Base-by-base conservation (phyloP, 805 yeast species). In the Scheffersomyces ergatensis region DNA sequence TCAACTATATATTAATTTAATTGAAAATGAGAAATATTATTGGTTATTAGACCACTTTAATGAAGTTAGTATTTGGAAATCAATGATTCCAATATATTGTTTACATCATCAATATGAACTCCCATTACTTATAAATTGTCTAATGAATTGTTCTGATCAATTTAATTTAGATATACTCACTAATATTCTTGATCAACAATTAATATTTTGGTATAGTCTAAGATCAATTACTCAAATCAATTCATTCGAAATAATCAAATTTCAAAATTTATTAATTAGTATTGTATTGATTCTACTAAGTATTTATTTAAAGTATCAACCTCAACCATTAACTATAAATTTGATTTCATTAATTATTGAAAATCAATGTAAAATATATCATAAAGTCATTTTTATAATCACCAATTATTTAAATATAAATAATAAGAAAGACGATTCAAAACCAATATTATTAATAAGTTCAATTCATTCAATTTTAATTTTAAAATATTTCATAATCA, bases 41-140 rank as follows among this genome's bases (percentile, higher is more conserved):
- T 66, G 72, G 72, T 34, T 69, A 8, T 49, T 69, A 16, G 75
- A 69, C 47, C 44, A 69, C 20, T 67, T 66, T 42, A 69, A 69
- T 37, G 72, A 63, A n/a, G 42, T 65, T 24, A 44, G 50, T 33
- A 48, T 67, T 13, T 69, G 74, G 74, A 65, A 65, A 43, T 49
- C 58, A 18, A 44, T 62, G 11, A 49, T 69, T 8, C 74, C 74
- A 2, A 46, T 49, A 14, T 63, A 60, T 40, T 63, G 70, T 44
- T 41, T 65, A 14, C 26, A 33, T 20, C 12, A 34, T 33, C 23
- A 25, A 20, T 21, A 14, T 20, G 30, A 36, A 33, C 19, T 19
- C 5, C 40, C 34, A 38, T 40, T 31, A 23, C 47, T 64, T 19
- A 40, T 65, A 6, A 52, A 58, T 21, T 62, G 71, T 42, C 49